Evolutionary conservation across 2,329 filamentous ascomycete genomes (phyloP), one percentile per base, ranked within the genome.

Genomic region (Trichoderma atrobrunneum): DNA sequence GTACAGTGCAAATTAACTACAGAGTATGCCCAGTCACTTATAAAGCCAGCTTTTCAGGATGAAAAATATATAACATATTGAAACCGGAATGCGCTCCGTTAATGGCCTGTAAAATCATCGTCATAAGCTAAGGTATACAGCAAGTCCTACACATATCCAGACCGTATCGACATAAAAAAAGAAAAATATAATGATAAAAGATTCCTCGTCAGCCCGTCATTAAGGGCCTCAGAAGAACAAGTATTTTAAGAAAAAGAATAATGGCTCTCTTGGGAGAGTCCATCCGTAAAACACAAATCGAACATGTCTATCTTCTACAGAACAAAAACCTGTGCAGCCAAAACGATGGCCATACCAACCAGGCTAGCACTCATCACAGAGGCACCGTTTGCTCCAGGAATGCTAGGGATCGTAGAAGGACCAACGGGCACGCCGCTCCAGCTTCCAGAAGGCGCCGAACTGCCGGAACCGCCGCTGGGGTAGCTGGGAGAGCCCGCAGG

Each of bases 371-470:
- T 73, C 56, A 80, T 57, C 18, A 73, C 75, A 24, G 80, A 79
- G 72, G 86, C 87, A 77, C 86, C 87, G 73, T 84, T 86, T 26
- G 85, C 85, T 75, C 84, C 81, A 75, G 82, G 81, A 64, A 79
- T 77, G 75, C 78, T 77, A 71, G 79, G 77, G n/a, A 62, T 26
- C 11, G 73, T n/a, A 18, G 74, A 74, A 26, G 73, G 70, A 7
- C 61, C 70, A 60, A 67, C 62, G 6, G 72, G 68, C 24, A 67
- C 56, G 39, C 59, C 51, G 43, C 72, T 71, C 71, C 61, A 68
- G 71, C 71, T 69, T 56, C 62, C 72, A 71, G 75, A 74, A 67
- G 79, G 76, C 30, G 73, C 67, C 34, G 75, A 74, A 10, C 70
- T 73, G 26, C 74, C 74, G n/a, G 72, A 43, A 51, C 72, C 66